A percentile compares a stretch with the other conserved stretches of the same genome.
Conservation (phyloP, 2,329 filamentous ascomycete species). For the Ambrosiella beaveri region DNA sequence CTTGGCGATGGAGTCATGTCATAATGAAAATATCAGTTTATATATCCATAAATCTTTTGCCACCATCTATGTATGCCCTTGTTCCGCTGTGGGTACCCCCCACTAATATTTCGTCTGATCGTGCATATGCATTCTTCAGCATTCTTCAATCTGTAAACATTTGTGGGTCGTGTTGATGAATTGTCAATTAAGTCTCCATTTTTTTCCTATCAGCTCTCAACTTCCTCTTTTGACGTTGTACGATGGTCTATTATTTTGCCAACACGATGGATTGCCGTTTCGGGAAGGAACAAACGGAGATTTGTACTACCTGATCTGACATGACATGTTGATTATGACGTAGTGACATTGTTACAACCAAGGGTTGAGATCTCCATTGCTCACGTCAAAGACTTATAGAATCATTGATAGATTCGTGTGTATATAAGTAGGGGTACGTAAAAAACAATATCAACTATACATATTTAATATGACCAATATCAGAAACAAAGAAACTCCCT, state of each 20-base stretch:
- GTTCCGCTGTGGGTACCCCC: not conserved
- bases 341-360: too few relatives aligned
- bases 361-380: not conserved
- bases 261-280: too few relatives aligned
- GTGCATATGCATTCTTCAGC: not conserved
- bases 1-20: not conserved
- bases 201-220: too few relatives aligned
- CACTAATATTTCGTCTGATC: not conserved
- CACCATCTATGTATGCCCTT: not conserved
- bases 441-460: not conserved
- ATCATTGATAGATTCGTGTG: not conserved
- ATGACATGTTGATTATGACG: too few relatives aligned
- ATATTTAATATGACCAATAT: not conserved
- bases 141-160: not conserved
- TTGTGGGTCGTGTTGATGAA: not conserved
- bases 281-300: too few relatives aligned
- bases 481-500: not conserved
- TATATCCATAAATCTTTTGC: not conserved
- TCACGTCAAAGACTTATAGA: not conserved
- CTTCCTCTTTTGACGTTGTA: too few relatives aligned
- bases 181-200: not conserved
- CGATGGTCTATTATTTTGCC: too few relatives aligned
- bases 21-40: not conserved
- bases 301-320: too few relatives aligned
- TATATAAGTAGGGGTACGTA: not conserved